Evolutionary conservation across 345 rosid genomes (phyloP).

Genomic region (Eucalyptus pauciflora): DNA sequence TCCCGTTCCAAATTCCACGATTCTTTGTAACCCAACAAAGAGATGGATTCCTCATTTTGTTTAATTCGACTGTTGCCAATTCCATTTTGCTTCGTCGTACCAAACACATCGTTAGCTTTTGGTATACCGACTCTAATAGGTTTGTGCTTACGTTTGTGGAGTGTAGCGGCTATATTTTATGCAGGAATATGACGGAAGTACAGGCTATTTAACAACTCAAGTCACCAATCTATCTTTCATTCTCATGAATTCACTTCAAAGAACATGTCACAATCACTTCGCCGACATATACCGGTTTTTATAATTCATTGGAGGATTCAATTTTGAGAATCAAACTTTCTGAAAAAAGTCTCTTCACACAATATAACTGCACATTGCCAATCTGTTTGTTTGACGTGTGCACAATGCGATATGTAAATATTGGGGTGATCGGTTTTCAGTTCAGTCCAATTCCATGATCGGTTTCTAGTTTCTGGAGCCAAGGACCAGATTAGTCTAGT

Average conservation of each 20-base stretch:
- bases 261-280: background rate
- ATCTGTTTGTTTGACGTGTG: too few species aligned
- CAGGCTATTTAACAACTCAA: background rate
- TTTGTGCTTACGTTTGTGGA: background rate
- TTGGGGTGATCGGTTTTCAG: too few species aligned
- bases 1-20: background rate
- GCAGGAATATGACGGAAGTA: background rate
- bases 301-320: background rate
- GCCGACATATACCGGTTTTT: background rate
- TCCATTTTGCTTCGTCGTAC: background rate
- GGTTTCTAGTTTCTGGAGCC: too few species aligned
- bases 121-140: background rate
- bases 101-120: background rate
- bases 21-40: background rate
- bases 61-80: background rate
- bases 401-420: too few species aligned
- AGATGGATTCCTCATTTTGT: background rate
- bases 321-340: background rate
- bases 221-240: background rate
- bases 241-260: background rate
- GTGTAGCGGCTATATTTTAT: background rate
- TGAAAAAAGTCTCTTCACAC: background rate
- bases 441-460: fast-evolving
- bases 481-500: too few species aligned
- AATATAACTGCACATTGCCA: too few species aligned